A percentile compares a stretch with the other conserved stretches of the same genome.
These are phyloP conservation scores for Dryas drummondii DNA, from an alignment of 306 rosid genomes.

Conservation along the genomic window DNA sequence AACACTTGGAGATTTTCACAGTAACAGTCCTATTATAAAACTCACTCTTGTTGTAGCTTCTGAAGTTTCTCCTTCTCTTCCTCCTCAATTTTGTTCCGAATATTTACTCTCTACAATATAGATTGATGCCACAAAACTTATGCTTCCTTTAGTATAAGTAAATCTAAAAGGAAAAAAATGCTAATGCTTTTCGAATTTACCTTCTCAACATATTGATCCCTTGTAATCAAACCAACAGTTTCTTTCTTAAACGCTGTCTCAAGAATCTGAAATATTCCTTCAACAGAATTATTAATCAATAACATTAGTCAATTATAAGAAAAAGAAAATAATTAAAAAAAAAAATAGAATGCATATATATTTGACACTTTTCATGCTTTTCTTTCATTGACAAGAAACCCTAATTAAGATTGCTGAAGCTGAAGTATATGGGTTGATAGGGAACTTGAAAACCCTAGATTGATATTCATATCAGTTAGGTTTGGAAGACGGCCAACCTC, in stretches of 20 bases:
- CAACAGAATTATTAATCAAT: not conserved
- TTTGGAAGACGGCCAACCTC: slow-evolving; percentile 48
- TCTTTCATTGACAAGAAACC: not conserved
- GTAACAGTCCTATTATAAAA: not conserved
- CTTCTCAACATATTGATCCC: slow-evolving; percentile 96
- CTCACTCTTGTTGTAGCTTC: slow-evolving; percentile 87
- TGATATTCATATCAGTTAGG: not conserved
- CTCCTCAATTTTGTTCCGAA: slow-evolving; percentile 89
- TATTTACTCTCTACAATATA: slow-evolving; percentile 70
- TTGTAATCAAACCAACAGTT: slow-evolving; percentile 89
- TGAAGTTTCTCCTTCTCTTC: slow-evolving; percentile 99
- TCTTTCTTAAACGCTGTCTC: slow-evolving; percentile 98
- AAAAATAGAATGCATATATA: not conserved
- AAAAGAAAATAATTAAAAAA: no score
- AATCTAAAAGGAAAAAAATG: not conserved
- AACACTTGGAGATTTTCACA: not conserved
- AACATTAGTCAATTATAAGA: not conserved
- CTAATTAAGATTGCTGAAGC: not conserved
- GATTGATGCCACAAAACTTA: not conserved
- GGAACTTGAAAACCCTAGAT: no score
- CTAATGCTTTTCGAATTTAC: slow-evolving; percentile 28
- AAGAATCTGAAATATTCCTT: slow-evolving; percentile 60
- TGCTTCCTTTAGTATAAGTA: not conserved
- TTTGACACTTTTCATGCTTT: not conserved
- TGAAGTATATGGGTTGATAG: not conserved